phyloP scores from a whole-genome alignment of 768 basidiomycete species.

The Termitomyces sp. region DNA sequence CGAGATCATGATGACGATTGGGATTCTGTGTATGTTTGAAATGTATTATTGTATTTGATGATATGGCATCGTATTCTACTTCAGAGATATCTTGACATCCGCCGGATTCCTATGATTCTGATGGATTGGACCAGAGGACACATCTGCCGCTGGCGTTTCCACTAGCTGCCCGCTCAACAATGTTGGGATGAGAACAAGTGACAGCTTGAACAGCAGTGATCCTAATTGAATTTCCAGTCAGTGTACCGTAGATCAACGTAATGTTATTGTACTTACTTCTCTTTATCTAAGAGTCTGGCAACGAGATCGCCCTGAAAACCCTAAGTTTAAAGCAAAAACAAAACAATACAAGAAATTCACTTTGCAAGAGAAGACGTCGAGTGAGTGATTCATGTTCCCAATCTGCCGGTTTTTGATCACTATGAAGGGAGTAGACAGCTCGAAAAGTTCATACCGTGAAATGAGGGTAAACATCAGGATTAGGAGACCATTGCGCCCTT shows the following conservation, averaged over 20 bases:
- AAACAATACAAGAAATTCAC: conserved; percentile 26
- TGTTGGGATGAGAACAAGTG: conserved; percentile 77
- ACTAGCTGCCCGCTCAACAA: conserved; percentile 69
- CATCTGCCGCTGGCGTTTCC: conserved; percentile 81
- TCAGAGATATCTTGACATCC: background rate
- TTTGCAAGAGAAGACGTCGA: conserved; percentile 73
- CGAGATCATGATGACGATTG: conserved; percentile 39
- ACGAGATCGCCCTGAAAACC: conserved; percentile 60
- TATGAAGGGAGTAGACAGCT: background rate
- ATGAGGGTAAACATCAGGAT: conserved; percentile 77
- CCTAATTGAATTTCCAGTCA: conserved; percentile 26
- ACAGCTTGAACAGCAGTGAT: conserved; percentile 86
- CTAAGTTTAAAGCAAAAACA: background rate
- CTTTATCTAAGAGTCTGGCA: conserved; percentile 52
- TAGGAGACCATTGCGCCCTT: conserved; percentile 72
- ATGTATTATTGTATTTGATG: background rate
- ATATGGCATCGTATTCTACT: background rate
- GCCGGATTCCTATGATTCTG: conserved; percentile 11
- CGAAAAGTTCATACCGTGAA: conserved; percentile 56
- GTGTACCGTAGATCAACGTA: background rate
- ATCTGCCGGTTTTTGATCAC: conserved; percentile 37
- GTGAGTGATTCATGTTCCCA: conserved; percentile 73
- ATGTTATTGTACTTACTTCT: conserved; percentile 33
- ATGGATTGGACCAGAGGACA: conserved; percentile 70
- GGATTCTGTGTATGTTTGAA: conserved; percentile 61